Conservation (phyloP, 106 monocot genomes). For the Narthecium ossifragum region DNA sequence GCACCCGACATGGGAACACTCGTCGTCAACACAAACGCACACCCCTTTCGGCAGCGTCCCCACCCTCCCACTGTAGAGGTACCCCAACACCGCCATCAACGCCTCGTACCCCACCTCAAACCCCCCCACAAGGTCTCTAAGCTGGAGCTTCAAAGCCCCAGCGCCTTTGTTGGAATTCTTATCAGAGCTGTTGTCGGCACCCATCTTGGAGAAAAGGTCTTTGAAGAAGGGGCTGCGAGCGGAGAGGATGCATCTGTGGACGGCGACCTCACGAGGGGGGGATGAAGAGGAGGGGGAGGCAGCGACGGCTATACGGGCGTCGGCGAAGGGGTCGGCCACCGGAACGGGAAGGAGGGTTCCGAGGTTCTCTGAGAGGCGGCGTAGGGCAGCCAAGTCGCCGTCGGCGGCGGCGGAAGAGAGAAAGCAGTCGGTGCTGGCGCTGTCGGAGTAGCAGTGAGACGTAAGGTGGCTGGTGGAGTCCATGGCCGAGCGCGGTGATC, state of each 20-base stretch:
- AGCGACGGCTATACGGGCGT: background rate
- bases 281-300: background rate
- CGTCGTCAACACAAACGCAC: conserved; percentile 11
- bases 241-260: conserved; percentile 9
- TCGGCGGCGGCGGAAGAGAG: background rate
- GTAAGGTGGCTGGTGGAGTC: background rate
- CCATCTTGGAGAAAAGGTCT: background rate
- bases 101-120: conserved; percentile 7
- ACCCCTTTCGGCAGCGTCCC: background rate
- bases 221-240: conserved; percentile 15
- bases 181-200: too few species aligned
- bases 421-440: conserved; percentile 5
- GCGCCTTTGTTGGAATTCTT: too few species aligned
- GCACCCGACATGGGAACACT: conserved; percentile 11
- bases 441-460: background rate
- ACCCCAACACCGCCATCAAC: conserved; percentile 1
- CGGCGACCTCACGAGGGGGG: background rate
- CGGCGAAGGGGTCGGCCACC: background rate
- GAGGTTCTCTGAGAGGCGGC: conserved; percentile 1
- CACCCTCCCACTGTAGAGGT: conserved; percentile 12
- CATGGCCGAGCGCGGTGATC: conserved; percentile 1
- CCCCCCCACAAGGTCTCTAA: background rate
- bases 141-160: background rate
- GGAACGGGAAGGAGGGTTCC: background rate
- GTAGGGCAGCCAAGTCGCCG: background rate